These are phyloP conservation scores for Neonectria hederae DNA, from an alignment of 2,329 filamentous ascomycete genomes.

Conservation along the genomic window DNA sequence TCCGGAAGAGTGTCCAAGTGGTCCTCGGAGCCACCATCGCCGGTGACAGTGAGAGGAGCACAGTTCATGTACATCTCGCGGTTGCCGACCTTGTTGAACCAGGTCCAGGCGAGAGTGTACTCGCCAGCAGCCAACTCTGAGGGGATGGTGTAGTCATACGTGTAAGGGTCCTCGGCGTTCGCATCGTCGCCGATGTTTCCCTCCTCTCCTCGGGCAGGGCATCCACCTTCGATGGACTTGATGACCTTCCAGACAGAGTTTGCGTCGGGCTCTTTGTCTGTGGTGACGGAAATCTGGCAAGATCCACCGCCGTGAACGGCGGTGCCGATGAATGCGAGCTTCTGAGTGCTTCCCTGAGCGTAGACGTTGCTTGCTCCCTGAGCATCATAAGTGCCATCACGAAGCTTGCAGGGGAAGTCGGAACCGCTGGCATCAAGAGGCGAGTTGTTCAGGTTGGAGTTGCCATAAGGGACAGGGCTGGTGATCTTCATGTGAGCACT, in stretches of 20 bases:
- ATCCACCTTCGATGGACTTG: conserved; percentile 86
- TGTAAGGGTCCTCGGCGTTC: conserved; percentile 56
- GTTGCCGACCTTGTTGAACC: conserved; percentile 93
- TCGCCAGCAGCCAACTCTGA: conserved; percentile 76
- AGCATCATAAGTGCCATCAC: conserved; percentile 56
- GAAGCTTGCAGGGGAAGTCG: conserved; percentile 86
- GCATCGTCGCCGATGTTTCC: conserved; percentile 68
- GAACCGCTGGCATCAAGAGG: conserved; percentile 69
- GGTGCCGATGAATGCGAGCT: conserved; percentile 72
- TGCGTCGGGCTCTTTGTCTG: conserved; percentile 74
- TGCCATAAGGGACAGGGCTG: conserved; percentile 70
- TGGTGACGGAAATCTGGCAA: conserved; percentile 88
- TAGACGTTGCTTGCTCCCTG: conserved; percentile 66
- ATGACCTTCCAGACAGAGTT: conserved; percentile 86
- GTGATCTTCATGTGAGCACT: conserved; percentile 82
- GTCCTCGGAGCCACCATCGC: conserved; percentile 56
- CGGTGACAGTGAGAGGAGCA: conserved; percentile 74
- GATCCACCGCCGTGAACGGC: conserved; percentile 92
- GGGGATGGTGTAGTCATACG: conserved; percentile 78
- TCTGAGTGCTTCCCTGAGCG: conserved; percentile 52
- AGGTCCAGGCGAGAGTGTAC: conserved; percentile 89
- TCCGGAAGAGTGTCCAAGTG: conserved; percentile 72
- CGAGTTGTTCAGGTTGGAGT: conserved; percentile 59
- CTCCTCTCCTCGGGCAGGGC: conserved; percentile 67
- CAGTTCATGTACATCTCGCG: conserved; percentile 99